Base-by-base conservation (phyloP, 1,139 yeast genomes). In the Suhomyces coccinellae region DNA sequence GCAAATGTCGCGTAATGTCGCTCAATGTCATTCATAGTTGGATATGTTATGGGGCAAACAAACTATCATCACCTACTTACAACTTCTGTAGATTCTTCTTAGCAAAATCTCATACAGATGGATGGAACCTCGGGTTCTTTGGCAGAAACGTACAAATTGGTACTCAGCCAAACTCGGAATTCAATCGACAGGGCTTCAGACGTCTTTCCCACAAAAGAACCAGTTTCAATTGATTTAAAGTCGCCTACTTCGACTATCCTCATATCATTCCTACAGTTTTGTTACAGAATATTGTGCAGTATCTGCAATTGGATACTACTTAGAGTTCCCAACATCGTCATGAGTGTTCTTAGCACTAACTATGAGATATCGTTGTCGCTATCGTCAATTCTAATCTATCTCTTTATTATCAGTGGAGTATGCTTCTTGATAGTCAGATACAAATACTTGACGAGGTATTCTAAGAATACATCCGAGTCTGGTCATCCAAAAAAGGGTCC, bases 381-480 rank as follows among this genome's bases (percentile, higher is more conserved):
- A 33, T 66, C 73, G 36, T 60, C 72, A 33, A 51, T 73, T 7
- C 49, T 71, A 4, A 12, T 63, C 1, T 44, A 58, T 2, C 35
- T 67, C 1, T 40, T 57, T 1, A 35, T 57, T 1, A 46, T 65
- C 3, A 51, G 57, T 0, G 55, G 65, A 0, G 24, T 63, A 1
- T 54, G 62, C 39, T 62, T 63, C 40, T 53, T 72, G n/a, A 52
- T 73, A 6, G 65, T 73, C 2, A 54, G 79, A 29, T 73, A 73
- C 56, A 67, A 62, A 43, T 72, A 67, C 48, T 58, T 73, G 27
- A 66, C 73, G 3, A 61, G 67, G 13, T 74, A 71, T 49, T 68
- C 76, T 28, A 59, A 60, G 22, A 61, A 62, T 26, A 66, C 67
- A 6, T 42, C 51, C 31, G 41, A 49, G 4, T 15, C 46, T 26